Conservation (phyloP, 148 eudicot genomes). For the Rheum nobile region DNA sequence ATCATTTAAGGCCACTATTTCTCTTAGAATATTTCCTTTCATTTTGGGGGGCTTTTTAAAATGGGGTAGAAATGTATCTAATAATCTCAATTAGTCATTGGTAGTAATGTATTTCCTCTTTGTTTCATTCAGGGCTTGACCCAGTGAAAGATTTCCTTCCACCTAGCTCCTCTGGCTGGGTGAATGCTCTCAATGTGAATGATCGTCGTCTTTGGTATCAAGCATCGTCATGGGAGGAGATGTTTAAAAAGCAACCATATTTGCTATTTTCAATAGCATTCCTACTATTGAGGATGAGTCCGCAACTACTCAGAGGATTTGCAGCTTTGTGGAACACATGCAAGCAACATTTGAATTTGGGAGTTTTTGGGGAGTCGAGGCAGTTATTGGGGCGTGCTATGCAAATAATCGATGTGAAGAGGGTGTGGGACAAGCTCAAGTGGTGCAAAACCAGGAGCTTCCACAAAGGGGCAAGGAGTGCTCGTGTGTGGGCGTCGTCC, state of each 20-base stretch:
- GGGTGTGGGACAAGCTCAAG: conserved; percentile 43
- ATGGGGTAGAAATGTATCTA: background rate
- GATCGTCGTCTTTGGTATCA: conserved; percentile 17
- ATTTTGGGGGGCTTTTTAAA: background rate
- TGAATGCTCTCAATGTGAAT: conserved; percentile 1
- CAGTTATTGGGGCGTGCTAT: conserved; percentile 43
- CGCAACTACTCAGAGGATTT: conserved; percentile 22
- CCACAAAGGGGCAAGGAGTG: conserved; percentile 45
- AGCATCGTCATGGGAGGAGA: conserved; percentile 17
- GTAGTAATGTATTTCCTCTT: background rate
- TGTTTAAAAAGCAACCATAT: conserved; percentile 40
- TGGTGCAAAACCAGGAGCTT: conserved; percentile 39
- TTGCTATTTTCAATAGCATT: conserved; percentile 33
- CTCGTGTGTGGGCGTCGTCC: conserved; percentile 66
- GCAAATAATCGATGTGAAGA: conserved; percentile 38
- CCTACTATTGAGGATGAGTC: conserved; percentile 29
- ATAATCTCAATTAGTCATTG: background rate
- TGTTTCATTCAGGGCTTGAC: conserved; percentile 25
- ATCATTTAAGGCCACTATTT: background rate
- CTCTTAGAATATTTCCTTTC: background rate
- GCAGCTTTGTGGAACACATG: conserved; percentile 34
- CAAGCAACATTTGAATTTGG: conserved; percentile 38
- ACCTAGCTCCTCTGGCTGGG: conserved; percentile 6
- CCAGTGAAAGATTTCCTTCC: conserved; percentile 21
- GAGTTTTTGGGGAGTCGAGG: conserved; percentile 49